Evolutionary conservation across 129 eudicot genomes (phyloP).

Genomic region (Tagetes erecta): DNA sequence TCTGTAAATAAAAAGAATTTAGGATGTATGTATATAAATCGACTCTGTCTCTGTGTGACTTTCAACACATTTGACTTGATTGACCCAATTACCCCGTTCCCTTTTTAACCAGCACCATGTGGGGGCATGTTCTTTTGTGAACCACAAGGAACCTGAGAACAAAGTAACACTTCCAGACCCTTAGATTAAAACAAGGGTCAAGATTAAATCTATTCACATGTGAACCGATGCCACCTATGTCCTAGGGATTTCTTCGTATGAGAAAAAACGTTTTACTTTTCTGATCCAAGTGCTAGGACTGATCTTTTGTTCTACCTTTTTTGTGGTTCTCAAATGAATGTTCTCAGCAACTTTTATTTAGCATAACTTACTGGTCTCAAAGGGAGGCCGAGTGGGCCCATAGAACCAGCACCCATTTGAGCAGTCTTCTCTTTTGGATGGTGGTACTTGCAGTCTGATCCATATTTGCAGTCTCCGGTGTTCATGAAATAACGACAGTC

Average conservation of each 20-base stretch:
- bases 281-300: neutral
- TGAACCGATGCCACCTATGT: neutral
- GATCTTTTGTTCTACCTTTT: neutral
- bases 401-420: slow-evolving; percentile 43
- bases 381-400: slow-evolving; percentile 91
- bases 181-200: neutral
- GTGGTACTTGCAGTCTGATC: slow-evolving; percentile 81
- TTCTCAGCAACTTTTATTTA: neutral
- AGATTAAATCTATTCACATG: neutral
- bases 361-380: slow-evolving; percentile 64
- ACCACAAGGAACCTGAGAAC: neutral
- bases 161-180: neutral
- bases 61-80: neutral
- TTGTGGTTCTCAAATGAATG: neutral
- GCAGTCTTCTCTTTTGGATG: slow-evolving; percentile 70
- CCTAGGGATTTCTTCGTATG: neutral
- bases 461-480: slow-evolving; percentile 85
- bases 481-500: slow-evolving; percentile 83
- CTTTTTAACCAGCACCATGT: neutral
- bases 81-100: neutral
- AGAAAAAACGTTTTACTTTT: neutral
- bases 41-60: neutral
- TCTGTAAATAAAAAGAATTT: slow-evolving; percentile 8
- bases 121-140: neutral
- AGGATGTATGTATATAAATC: neutral